phyloP scores from a whole-genome alignment of 164 flowering plant genomes.

The Saururus chinensis region DNA sequence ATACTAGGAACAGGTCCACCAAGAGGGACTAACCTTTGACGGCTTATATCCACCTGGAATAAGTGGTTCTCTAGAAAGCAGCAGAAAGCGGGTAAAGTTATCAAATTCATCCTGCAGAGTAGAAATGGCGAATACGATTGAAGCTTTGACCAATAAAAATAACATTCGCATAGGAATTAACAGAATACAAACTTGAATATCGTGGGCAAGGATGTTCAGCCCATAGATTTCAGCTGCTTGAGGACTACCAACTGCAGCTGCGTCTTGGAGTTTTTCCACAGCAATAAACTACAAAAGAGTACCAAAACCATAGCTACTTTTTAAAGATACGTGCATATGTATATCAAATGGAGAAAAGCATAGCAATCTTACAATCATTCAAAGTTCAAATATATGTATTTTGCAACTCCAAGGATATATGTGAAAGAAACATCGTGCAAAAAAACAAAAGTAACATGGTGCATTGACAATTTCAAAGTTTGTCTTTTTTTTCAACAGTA shows the following conservation, averaged over 20 bases:
- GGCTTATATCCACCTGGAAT: conserved; percentile 68
- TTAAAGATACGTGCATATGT: too few species aligned
- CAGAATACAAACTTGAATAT: conserved; percentile 60
- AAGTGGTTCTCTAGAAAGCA: conserved; percentile 91
- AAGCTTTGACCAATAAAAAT: not conserved
- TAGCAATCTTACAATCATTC: too few species aligned
- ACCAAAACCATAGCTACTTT: not conserved
- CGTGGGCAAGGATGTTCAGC: conserved; percentile 63
- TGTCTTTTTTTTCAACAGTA: not conserved
- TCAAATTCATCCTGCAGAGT: conserved; percentile 62
- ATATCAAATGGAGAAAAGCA: too few species aligned
- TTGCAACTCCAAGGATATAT: too few species aligned
- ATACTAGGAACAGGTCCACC: too few species aligned
- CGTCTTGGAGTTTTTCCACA: conserved; percentile 50
- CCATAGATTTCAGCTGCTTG: conserved; percentile 69
- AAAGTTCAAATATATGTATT: too few species aligned
- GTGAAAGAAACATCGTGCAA: not conserved
- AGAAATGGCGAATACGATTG: conserved; percentile 1
- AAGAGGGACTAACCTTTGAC: conserved; percentile 47
- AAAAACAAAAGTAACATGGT: too few species aligned
- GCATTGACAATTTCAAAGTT: not conserved
- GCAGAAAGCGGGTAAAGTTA: conserved; percentile 79
- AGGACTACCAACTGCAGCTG: conserved; percentile 88
- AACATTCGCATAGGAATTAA: not conserved
- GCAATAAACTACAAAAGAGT: conserved; percentile 45